Base-by-base conservation (phyloP, 768 basidiomycete genomes). In the Leccinum truebloodii region DNA sequence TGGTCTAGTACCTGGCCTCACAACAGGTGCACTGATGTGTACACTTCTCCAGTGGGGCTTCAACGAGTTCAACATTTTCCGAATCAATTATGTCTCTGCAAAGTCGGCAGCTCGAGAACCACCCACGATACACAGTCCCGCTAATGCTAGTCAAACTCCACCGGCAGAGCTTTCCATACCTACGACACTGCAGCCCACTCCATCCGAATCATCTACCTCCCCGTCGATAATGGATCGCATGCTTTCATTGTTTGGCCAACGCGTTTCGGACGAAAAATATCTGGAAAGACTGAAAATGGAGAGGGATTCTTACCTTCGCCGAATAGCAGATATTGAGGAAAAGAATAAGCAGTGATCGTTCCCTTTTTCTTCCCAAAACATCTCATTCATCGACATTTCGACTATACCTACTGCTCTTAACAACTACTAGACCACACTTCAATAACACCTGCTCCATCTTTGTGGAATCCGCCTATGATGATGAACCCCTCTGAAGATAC, bases 211-310 rank as follows among this genome's bases (percentile, higher is more conserved):
- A 8, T 28, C 58, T 35, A 2, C 50, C 13, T 44, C 50, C 9
- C 48, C 6, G 24, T 70, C 73, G 16, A 60, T 77, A 16, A 66
- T 71, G 20, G 77, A 84, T 52, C 76, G 77, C 10, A 60, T 87
- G 44, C 60, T 76, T 37, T 67, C 69, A 2, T 22, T 63, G 16
- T 64, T 74, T 28, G 69, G 69, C 28, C 77, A 75, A 35, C 80
- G 76, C 54, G 68, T 94, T 4, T 81, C 90, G 6, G 86, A 94
- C 63, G 88, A 93, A 52, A 87, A 89, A 62, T 92, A 92, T 64
- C 64, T 93, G 55, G 70, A 71, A 30, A 82, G 80, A 60, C 68
- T 94, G 68, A 85, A 81, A 69, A 76, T 75, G 55, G 80, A 86
- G 52, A 79, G 89, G 63, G 82, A 83, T 4, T 73, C 71, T 9